phyloP scores from a whole-genome alignment of 129 eudicot genomes.

The Flaveria linearis region DNA sequence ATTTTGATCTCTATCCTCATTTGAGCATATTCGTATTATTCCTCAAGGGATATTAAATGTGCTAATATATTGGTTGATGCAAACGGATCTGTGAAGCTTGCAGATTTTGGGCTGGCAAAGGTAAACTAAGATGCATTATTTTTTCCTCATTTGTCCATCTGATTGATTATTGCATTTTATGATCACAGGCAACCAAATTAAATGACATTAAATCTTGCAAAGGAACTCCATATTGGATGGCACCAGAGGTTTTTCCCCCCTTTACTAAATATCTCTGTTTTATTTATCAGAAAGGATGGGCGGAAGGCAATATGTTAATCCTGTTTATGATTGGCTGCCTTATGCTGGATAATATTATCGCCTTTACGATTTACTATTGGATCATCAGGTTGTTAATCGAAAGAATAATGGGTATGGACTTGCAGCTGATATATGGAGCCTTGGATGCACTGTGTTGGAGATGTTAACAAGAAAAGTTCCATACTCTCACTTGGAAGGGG shows the following conservation, averaged over 20 bases:
- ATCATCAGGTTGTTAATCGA: constrained; percentile 57
- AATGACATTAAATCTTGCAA: constrained; percentile 86
- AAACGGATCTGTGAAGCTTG: constrained; percentile 80
- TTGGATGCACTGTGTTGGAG: constrained; percentile 89
- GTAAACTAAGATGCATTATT: constrained; percentile 31
- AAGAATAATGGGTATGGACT: constrained; percentile 51
- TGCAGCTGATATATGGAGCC: constrained; percentile 94
- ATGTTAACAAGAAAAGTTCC: constrained; percentile 79
- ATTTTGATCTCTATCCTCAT: constrained; percentile 2
- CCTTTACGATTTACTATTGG: constrained; percentile 9
- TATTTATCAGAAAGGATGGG: neutral
- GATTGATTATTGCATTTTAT: neutral
- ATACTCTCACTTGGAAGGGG: constrained; percentile 76
- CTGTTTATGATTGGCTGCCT: neutral
- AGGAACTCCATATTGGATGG: constrained; percentile 95
- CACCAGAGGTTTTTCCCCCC: constrained; percentile 67
- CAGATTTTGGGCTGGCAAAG: constrained; percentile 95
- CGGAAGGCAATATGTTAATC: neutral
- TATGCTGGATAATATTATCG: neutral
- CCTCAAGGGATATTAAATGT: constrained; percentile 82
- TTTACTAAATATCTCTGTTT: neutral
- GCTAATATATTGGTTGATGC: constrained; percentile 81
- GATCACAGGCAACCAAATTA: constrained; percentile 62
- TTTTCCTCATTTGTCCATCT: constrained; percentile 2
- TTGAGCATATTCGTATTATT: constrained; percentile 7